Conservation (phyloP, 2,329 filamentous ascomycete species). For the Aureobasidium mangrovei region DNA sequence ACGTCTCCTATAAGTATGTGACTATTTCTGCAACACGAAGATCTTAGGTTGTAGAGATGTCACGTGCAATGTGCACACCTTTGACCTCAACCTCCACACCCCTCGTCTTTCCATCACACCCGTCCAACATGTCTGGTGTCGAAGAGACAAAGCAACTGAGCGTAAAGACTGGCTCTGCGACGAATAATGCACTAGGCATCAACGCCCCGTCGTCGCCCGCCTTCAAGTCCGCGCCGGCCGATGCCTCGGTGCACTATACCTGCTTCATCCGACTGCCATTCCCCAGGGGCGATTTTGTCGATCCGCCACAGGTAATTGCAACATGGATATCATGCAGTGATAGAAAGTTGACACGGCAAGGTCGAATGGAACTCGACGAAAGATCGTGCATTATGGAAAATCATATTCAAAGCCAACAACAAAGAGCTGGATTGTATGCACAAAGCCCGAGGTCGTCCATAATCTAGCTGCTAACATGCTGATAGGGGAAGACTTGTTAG, state of each 20-base stretch:
- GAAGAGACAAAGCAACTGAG: background rate
- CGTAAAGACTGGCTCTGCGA: background rate
- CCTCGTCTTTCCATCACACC: background rate
- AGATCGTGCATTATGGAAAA: constrained; percentile 82
- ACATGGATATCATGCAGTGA: too few species aligned
- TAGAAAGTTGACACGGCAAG: constrained; percentile 25
- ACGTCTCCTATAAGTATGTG: too few species aligned
- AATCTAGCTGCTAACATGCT: constrained; percentile 11
- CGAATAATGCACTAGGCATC: constrained; percentile 6
- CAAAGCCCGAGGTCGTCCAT: background rate
- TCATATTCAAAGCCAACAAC: constrained; percentile 72
- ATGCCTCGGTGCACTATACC: constrained; percentile 43
- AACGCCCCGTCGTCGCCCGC: constrained; percentile 5
- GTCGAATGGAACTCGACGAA: constrained; percentile 82
- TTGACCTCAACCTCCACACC: background rate
- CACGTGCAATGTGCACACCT: background rate
- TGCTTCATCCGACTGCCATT: constrained; percentile 88
- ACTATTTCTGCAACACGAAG: too few species aligned
- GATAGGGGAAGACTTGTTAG: constrained; percentile 68
- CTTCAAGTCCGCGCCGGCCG: constrained; percentile 1
- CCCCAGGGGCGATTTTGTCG: constrained; percentile 74
- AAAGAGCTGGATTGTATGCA: constrained; percentile 74
- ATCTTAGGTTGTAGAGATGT: too few species aligned
- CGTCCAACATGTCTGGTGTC: background rate
- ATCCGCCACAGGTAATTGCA: constrained; percentile 65